Percentiles rank a stretch among this genome's conserved stretches.
Evolutionary conservation across 768 basidiomycete genomes (phyloP).

Genomic region (Boletus edulis): DNA sequence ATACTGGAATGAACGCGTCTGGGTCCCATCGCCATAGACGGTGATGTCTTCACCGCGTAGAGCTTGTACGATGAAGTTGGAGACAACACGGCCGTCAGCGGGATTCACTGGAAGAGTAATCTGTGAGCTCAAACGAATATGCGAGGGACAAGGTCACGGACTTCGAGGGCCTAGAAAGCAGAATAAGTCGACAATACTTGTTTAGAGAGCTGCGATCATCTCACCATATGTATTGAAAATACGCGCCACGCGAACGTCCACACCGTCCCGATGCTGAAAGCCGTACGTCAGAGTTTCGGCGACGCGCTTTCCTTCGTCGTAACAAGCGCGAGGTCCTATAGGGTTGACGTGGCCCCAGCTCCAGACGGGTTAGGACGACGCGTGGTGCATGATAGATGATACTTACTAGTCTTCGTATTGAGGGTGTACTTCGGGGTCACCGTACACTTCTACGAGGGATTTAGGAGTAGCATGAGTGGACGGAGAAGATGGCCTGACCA

Average conservation of each 20-base stretch:
- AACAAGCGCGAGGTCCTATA: slow-evolving; percentile 97
- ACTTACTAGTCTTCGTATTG: slow-evolving; percentile 93
- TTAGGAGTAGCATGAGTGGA: not conserved
- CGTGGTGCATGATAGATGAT: not conserved
- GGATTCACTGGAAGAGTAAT: slow-evolving; percentile 73
- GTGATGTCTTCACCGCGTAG: slow-evolving; percentile 96
- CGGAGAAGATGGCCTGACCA: slow-evolving; percentile 44
- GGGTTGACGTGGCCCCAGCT: slow-evolving; percentile 99
- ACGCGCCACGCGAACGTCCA: slow-evolving; percentile 94
- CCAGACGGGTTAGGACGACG: slow-evolving; percentile 17
- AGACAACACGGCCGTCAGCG: slow-evolving; percentile 94
- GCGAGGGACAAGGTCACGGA: slow-evolving; percentile 39
- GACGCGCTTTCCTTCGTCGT: slow-evolving; percentile 99
- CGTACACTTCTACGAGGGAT: slow-evolving; percentile 78
- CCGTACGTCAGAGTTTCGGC: slow-evolving; percentile 98
- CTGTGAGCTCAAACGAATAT: slow-evolving; percentile 22
- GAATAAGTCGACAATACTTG: not conserved
- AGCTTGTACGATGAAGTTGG: slow-evolving; percentile 98
- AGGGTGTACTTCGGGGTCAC: slow-evolving; percentile 97
- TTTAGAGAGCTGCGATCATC: not conserved
- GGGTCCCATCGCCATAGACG: slow-evolving; percentile 90
- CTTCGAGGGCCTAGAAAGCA: slow-evolving; percentile 55
- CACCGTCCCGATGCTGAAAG: slow-evolving; percentile 90
- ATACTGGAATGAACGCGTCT: slow-evolving; percentile 97
- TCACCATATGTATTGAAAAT: slow-evolving; percentile 96